These are phyloP conservation scores for Haberlea rhodopensis DNA, from an alignment of 257 asterid genomes.

Conservation along the genomic window DNA sequence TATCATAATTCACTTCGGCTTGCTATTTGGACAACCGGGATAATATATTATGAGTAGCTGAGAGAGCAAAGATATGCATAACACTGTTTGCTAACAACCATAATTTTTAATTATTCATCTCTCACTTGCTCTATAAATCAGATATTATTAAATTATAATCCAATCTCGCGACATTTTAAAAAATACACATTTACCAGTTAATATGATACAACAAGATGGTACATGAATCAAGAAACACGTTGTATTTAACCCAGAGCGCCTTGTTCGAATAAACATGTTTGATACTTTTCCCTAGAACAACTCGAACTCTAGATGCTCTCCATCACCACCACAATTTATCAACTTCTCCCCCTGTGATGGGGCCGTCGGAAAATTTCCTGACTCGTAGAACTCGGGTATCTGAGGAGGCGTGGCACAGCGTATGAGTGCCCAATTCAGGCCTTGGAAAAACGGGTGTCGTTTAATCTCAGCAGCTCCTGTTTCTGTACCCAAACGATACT, in stretches of 20 bases:
- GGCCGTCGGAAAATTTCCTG: constrained; percentile 26
- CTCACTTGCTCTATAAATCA: too few relatives aligned
- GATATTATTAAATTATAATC: too few relatives aligned
- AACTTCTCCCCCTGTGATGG: constrained; percentile 23
- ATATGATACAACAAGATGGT: neutral
- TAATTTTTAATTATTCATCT: too few relatives aligned
- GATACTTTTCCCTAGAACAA: constrained; percentile 45
- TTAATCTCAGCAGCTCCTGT: constrained; percentile 77
- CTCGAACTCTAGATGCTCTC: constrained; percentile 65
- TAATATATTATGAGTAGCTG: too few relatives aligned
- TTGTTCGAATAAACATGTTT: constrained; percentile 6
- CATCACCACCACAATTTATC: constrained; percentile 21
- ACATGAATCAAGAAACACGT: neutral
- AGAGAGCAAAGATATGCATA: too few relatives aligned
- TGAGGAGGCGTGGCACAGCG: constrained; percentile 66
- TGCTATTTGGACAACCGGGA: too few relatives aligned
- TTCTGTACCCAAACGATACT: constrained; percentile 53
- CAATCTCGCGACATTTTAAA: neutral
- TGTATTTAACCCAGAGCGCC: neutral
- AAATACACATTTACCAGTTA: neutral
- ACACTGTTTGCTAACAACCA: too few relatives aligned
- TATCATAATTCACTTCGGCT: too few relatives aligned
- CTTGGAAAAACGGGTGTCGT: constrained; percentile 65
- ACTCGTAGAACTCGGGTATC: constrained; percentile 44
- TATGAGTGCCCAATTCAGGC: constrained; percentile 68